A percentile compares a stretch with the other conserved stretches of the same genome.
These are phyloP conservation scores for Pinus albicaulis DNA, from an alignment of 75 land plant species.

Conservation along the genomic window DNA sequence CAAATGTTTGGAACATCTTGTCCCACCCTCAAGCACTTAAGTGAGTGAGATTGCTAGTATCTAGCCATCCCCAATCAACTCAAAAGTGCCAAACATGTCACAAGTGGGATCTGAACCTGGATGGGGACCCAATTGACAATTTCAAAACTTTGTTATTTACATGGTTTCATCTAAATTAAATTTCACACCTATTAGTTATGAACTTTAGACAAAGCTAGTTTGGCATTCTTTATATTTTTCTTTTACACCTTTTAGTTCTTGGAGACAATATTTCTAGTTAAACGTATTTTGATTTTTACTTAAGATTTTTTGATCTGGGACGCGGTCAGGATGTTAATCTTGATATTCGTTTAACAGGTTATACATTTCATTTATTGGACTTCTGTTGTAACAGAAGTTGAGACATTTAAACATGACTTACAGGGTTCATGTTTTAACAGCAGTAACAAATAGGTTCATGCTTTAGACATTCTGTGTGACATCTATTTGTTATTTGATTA, in stretches of 20 bases:
- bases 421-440: neutral
- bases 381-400: neutral
- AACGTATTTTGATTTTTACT: too few relatives aligned
- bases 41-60: too few relatives aligned
- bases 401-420: neutral
- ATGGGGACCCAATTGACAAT: too few relatives aligned
- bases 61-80: too few relatives aligned
- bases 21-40: too few relatives aligned
- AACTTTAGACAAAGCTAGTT: neutral
- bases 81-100: too few relatives aligned
- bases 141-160: neutral
- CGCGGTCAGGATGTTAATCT: slow-evolving; percentile 2
- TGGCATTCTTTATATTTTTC: neutral
- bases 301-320: neutral
- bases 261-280: neutral
- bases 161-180: neutral
- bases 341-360: neutral
- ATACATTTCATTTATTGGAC: neutral
- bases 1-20: too few relatives aligned
- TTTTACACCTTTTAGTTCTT: neutral
- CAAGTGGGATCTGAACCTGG: too few relatives aligned
- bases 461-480: neutral
- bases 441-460: neutral
- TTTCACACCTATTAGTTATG: neutral
- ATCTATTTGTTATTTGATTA: neutral